These are phyloP conservation scores for Schizonepeta tenuifolia DNA, from an alignment of 257 asterid species.

Conservation along the genomic window DNA sequence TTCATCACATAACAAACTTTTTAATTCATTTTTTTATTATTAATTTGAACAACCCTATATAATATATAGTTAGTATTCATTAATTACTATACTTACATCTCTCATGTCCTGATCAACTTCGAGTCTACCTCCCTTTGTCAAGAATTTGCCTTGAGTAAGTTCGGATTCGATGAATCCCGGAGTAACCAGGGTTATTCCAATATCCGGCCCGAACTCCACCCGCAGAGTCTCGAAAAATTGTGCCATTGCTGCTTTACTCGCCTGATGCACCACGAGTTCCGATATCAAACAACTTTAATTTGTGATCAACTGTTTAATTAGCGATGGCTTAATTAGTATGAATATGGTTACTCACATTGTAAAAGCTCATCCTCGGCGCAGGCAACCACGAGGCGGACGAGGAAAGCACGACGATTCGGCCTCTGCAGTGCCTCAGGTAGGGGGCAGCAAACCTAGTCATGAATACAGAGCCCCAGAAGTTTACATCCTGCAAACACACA, in stretches of 20 bases:
- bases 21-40: too few species aligned
- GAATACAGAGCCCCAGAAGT: constrained; percentile 74
- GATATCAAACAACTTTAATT: too few species aligned
- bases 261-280: constrained; percentile 40
- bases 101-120: constrained; percentile 63
- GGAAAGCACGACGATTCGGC: constrained; percentile 59
- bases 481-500: constrained; percentile 50
- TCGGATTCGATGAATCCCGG: constrained; percentile 76
- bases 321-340: too few species aligned
- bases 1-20: background rate
- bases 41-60: too few species aligned
- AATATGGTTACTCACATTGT: constrained; percentile 39
- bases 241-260: constrained; percentile 73
- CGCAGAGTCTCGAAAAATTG: constrained; percentile 75
- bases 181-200: constrained; percentile 63
- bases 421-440: constrained; percentile 58
- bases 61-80: too few species aligned
- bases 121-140: constrained; percentile 46
- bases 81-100: constrained; percentile 51
- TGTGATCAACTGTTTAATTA: too few species aligned
- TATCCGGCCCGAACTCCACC: constrained; percentile 67
- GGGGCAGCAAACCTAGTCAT: constrained; percentile 64
- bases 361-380: constrained; percentile 66
- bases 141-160: constrained; percentile 60
- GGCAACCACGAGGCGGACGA: constrained; percentile 64